Evolutionary conservation across 2,329 filamentous ascomycete genomes (phyloP).

Genomic region (Claviceps sp.): DNA sequence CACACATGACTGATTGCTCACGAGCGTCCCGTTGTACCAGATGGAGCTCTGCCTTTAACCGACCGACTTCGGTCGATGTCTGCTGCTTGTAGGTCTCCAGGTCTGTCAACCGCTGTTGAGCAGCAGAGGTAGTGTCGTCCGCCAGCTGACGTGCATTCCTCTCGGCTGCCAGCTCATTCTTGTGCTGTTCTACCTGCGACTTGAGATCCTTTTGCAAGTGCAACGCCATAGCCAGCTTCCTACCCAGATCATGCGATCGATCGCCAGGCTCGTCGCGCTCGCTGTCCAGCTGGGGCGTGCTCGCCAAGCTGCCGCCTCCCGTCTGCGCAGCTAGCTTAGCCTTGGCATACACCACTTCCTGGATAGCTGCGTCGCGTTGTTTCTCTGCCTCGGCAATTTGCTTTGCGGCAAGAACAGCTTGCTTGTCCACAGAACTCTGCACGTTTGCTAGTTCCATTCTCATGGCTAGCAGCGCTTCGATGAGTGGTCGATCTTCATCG

Average conservation of each 20-base stretch:
- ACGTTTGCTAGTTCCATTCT: conserved; percentile 78
- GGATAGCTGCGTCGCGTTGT: conserved; percentile 86
- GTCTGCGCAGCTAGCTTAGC: conserved; percentile 74
- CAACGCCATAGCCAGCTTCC: conserved; percentile 70
- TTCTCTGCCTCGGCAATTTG: conserved; percentile 89
- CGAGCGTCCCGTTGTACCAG: conserved; percentile 62
- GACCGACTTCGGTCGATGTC: conserved; percentile 73
- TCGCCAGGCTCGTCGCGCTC: conserved; percentile 45
- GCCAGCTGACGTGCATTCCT: conserved; percentile 68
- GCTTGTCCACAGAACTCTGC: conserved; percentile 77
- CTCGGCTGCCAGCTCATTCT: conserved; percentile 65
- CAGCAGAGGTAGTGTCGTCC: conserved; percentile 73
- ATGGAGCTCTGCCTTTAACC: conserved; percentile 74
- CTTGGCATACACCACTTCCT: conserved; percentile 89
- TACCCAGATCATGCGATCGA: conserved; percentile 55
- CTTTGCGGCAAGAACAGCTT: conserved; percentile 72
- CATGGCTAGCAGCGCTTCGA: conserved; percentile 89
- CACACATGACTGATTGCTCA: conserved; percentile 64
- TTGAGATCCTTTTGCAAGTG: conserved; percentile 71
- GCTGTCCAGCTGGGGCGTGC: conserved; percentile 44
- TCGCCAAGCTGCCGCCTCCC: conserved; percentile 50
- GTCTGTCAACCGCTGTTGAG: conserved; percentile 71
- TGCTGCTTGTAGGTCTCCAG: conserved; percentile 75
- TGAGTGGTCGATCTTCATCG: conserved; percentile 81
- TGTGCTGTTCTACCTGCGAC: conserved; percentile 55